These are phyloP conservation scores for Vitis hybrid DNA, from an alignment of 177 flowering plant genomes.

Conservation along the genomic window DNA sequence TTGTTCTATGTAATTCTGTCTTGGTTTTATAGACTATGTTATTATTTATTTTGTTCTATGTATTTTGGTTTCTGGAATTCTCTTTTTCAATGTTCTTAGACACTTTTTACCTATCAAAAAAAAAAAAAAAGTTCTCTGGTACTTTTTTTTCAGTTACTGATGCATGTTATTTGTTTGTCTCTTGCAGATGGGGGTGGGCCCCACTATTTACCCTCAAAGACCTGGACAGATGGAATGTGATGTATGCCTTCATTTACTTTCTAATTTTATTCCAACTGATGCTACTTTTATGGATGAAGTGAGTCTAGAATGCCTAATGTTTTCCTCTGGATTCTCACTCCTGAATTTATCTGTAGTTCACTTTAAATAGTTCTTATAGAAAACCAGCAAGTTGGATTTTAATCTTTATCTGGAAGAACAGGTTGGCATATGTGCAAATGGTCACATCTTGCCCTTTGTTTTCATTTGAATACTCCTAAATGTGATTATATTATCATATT, in stretches of 20 bases:
- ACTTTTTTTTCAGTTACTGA: conserved; percentile 4
- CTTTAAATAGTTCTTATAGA: no score
- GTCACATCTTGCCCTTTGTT: no score
- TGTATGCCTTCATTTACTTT: conserved; percentile 42
- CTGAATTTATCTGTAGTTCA: no score
- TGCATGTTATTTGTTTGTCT: conserved; percentile 8
- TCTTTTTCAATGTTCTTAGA: background rate
- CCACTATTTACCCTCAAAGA: conserved; percentile 75
- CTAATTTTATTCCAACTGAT: no score
- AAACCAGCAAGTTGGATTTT: no score
- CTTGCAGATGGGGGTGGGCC: conserved; percentile 64
- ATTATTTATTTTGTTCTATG: background rate
- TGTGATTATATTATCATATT: no score
- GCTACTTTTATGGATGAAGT: no score
- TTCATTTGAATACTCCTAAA: no score
- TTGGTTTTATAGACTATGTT: background rate
- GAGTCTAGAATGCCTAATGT: no score
- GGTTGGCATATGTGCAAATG: no score
- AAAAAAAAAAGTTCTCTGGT: background rate
- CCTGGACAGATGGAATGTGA: conserved; percentile 94
- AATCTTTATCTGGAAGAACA: no score
- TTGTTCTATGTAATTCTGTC: background rate
- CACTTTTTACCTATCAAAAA: background rate
- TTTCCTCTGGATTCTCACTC: no score
- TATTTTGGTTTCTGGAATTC: background rate